Evolutionary conservation across 805 yeast genomes (phyloP).

Genomic region (Saturnispora gosingensis): DNA sequence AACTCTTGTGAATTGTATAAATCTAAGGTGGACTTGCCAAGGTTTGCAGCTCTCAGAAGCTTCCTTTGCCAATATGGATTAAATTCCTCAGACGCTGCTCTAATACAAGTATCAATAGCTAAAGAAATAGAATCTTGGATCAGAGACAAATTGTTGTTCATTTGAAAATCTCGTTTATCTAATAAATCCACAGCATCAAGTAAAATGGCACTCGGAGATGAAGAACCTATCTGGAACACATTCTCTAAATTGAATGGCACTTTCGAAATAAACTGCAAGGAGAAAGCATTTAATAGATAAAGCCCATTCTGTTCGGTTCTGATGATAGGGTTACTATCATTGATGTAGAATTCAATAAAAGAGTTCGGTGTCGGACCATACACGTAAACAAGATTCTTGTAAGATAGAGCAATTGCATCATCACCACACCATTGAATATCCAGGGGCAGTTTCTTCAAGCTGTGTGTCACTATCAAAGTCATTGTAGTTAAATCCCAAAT

Average conservation of each 20-base stretch:
- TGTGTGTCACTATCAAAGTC: conserved; percentile 1
- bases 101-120: conserved; percentile 65
- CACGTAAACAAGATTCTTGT: conserved; percentile 53
- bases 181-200: conserved; percentile 69
- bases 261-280: conserved; percentile 52
- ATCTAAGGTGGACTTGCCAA: conserved; percentile 65
- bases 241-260: conserved; percentile 51
- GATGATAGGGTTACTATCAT: conserved; percentile 32
- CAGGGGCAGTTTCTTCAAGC: background rate
- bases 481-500: conserved; percentile 4
- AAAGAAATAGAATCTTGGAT: conserved; percentile 37
- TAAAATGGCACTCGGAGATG: conserved; percentile 72
- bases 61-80: conserved; percentile 73
- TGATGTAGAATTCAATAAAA: conserved; percentile 43
- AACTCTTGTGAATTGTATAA: conserved; percentile 51
- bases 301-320: conserved; percentile 61
- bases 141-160: conserved; percentile 62
- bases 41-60: conserved; percentile 68
- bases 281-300: conserved; percentile 47
- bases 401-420: conserved; percentile 61
- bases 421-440: conserved; percentile 74
- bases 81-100: conserved; percentile 71
- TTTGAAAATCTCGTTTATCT: conserved; percentile 62
- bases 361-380: conserved; percentile 59
- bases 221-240: conserved; percentile 74